Conservation (phyloP, 345 rosid genomes). For the Brassica incana region DNA sequence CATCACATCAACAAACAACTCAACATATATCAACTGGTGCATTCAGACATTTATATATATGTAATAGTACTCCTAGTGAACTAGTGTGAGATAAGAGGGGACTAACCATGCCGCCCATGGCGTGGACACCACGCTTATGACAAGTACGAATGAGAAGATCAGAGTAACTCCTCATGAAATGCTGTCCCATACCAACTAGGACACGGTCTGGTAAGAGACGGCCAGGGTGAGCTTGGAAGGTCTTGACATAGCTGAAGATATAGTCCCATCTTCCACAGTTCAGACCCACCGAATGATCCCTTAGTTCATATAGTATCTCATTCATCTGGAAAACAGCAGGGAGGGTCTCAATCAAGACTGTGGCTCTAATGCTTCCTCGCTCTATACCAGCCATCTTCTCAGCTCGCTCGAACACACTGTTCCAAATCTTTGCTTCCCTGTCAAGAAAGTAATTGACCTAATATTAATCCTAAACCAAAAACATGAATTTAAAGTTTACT, state of each 20-base stretch:
- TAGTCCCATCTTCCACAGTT: conserved; percentile 98
- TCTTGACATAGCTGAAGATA: conserved; percentile 92
- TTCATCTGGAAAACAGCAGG: conserved; percentile 96
- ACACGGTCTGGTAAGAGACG: conserved; percentile 80
- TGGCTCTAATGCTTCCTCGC: conserved; percentile 83
- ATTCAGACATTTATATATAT: no score
- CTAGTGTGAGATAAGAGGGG: neutral
- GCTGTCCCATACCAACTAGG: conserved; percentile 85
- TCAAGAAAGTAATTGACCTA: conserved; percentile 18
- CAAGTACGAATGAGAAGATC: conserved; percentile 88
- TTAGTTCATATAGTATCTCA: conserved; percentile 81
- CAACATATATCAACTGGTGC: neutral
- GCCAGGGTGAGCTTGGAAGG: conserved; percentile 83
- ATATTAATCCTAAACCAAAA: neutral
- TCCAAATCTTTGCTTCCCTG: conserved; percentile 98
- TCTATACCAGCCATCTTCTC: conserved; percentile 84
- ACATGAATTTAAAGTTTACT: neutral
- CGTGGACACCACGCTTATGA: conserved; percentile 83
- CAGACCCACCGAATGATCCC: conserved; percentile 81
- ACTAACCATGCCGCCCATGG: conserved; percentile 96
- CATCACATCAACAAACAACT: conserved; percentile 15
- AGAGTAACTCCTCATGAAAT: conserved; percentile 92
- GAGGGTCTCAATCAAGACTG: conserved; percentile 83
- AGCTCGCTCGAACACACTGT: conserved; percentile 78
- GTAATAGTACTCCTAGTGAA: neutral